phyloP scores from a whole-genome alignment of 2,329 filamentous ascomycete genomes.

The Phaeosphaeriaceae sp. region DNA sequence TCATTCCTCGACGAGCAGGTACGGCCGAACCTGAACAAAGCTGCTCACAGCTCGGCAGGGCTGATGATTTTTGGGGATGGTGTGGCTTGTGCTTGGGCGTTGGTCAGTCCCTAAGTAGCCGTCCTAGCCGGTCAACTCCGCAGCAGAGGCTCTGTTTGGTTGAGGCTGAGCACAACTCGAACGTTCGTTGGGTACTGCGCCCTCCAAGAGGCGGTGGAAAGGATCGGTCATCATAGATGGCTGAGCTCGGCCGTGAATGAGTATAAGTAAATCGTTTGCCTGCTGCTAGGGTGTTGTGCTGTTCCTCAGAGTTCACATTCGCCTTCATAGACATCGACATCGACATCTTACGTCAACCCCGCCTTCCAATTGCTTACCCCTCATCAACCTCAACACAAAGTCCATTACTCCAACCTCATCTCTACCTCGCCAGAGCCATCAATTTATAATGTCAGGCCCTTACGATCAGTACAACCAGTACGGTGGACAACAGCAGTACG shows the following conservation, averaged over 20 bases:
- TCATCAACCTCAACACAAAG: constrained; percentile 18
- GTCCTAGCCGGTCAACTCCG: constrained; percentile 25
- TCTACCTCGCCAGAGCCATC: constrained; percentile 2
- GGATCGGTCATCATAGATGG: constrained; percentile 33
- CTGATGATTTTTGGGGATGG: constrained; percentile 13
- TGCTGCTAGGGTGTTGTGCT: constrained; percentile 14
- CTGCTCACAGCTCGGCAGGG: constrained; percentile 5
- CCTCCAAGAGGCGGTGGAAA: constrained; percentile 27
- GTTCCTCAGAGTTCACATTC: constrained; percentile 18
- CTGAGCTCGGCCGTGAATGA: constrained; percentile 13
- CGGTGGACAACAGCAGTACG: constrained; percentile 41
- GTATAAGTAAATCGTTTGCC: constrained; percentile 23
- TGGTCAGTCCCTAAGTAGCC: constrained; percentile 19
- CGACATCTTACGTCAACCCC: constrained; percentile 17
- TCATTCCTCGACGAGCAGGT: not conserved
- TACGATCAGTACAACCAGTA: constrained; percentile 56
- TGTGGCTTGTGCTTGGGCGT: constrained; percentile 13
- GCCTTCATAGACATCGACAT: constrained; percentile 11
- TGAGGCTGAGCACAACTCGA: constrained; percentile 43
- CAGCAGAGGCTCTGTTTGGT: constrained; percentile 22
- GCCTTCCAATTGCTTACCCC: constrained; percentile 10
- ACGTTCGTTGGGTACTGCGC: constrained; percentile 38
- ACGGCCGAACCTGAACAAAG: not conserved
- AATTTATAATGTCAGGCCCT: constrained; percentile 58
- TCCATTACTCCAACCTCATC: not conserved